Percentiles rank a stretch among this genome's conserved stretches.
Evolutionary conservation across 2,329 filamentous ascomycete genomes (phyloP).

Genomic region (Claviceps capensis): DNA sequence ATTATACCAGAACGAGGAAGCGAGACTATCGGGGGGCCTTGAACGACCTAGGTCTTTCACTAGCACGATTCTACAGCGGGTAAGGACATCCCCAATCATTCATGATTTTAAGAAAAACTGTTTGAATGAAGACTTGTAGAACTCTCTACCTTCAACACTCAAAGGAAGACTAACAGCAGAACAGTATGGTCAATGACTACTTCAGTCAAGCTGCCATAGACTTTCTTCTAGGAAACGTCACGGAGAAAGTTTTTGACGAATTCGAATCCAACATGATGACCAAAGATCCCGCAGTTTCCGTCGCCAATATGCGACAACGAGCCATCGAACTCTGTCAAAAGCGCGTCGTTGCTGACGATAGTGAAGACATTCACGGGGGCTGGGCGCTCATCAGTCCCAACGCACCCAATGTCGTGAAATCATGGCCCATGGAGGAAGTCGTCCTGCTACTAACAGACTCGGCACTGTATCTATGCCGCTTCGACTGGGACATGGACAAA

Average conservation of each 20-base stretch:
- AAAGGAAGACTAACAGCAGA: constrained; percentile 6
- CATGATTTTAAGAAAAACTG: too few species aligned
- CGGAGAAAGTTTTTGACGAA: constrained; percentile 74
- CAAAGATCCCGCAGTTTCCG: constrained; percentile 78
- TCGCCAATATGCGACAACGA: constrained; percentile 69
- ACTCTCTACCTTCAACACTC: background rate
- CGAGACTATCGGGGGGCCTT: constrained; percentile 82
- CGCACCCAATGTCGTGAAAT: constrained; percentile 51
- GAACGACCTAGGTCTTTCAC: constrained; percentile 78
- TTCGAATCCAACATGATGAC: constrained; percentile 92
- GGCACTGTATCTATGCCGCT: constrained; percentile 77
- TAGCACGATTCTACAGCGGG: constrained; percentile 62
- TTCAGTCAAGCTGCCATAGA: constrained; percentile 94
- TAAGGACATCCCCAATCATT: constrained; percentile 21
- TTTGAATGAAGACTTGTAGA: too few species aligned
- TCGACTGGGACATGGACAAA: constrained; percentile 93
- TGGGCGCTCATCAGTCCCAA: constrained; percentile 79
- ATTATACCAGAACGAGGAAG: constrained; percentile 85
- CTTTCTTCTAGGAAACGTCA: constrained; percentile 81
- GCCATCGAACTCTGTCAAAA: constrained; percentile 83
- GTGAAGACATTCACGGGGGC: constrained; percentile 73
- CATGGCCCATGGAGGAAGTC: constrained; percentile 72
- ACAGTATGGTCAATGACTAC: constrained; percentile 93
- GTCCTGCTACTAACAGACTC: constrained; percentile 76
- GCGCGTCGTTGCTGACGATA: constrained; percentile 71